These are phyloP conservation scores for Kuraishia capsulata DNA, from an alignment of 805 yeast species.

Conservation along the genomic window DNA sequence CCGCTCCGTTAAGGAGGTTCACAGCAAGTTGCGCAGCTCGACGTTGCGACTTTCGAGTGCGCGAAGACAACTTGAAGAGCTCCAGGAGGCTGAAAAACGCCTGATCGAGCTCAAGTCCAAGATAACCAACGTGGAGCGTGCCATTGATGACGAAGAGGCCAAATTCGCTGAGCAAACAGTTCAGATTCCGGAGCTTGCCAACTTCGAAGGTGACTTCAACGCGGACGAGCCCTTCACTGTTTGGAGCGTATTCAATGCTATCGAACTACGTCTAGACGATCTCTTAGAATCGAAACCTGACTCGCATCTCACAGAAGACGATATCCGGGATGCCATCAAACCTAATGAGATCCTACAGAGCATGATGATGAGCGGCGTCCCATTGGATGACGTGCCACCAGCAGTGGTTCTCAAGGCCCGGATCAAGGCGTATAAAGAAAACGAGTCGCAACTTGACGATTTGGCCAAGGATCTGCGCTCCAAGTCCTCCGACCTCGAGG, in stretches of 20 bases:
- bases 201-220: conserved; percentile 53
- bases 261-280: conserved; percentile 30
- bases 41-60: conserved; percentile 40
- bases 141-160: conserved; percentile 53
- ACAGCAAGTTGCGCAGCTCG: conserved; percentile 47
- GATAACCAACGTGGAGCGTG: conserved; percentile 48
- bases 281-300: conserved; percentile 3
- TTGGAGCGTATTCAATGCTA: conserved; percentile 44
- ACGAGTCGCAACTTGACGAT: conserved; percentile 46
- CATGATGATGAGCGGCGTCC: conserved; percentile 16
- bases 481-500: conserved; percentile 49
- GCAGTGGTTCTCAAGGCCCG: conserved; percentile 58
- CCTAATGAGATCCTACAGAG: conserved; percentile 18
- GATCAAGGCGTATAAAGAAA: conserved; percentile 67
- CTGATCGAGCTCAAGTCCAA: conserved; percentile 45
- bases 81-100: conserved; percentile 33
- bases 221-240: conserved; percentile 91
- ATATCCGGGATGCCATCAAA: conserved; percentile 6
- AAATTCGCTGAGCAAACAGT: conserved; percentile 34
- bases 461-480: conserved; percentile 45
- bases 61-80: conserved; percentile 40
- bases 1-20: conserved; percentile 39
- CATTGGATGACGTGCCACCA: conserved; percentile 32
- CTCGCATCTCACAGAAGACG: conserved; percentile 1
- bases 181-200: conserved; percentile 21